Evolutionary conservation across 805 yeast species (phyloP).

Genomic region (Nakazawaea ishiwadae): DNA sequence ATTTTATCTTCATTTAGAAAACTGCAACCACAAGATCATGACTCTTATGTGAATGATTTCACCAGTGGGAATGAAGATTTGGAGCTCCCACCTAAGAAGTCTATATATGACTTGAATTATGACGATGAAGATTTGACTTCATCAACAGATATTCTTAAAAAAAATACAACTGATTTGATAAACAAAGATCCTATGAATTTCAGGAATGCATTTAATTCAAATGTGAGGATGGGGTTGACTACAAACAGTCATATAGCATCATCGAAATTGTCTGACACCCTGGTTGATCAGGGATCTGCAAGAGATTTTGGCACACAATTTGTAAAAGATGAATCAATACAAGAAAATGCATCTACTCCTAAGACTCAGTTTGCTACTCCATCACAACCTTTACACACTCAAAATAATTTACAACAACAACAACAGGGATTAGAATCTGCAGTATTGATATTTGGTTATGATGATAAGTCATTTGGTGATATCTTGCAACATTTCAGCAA

Average conservation of each 20-base stretch:
- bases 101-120: slow-evolving; percentile 42
- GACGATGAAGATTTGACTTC: slow-evolving; percentile 35
- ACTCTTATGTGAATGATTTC: slow-evolving; percentile 31
- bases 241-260: slow-evolving; percentile 14
- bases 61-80: slow-evolving; percentile 28
- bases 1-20: slow-evolving; percentile 10
- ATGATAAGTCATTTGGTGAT: slow-evolving; percentile 63
- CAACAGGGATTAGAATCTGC: slow-evolving; percentile 44
- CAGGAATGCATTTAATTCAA: slow-evolving; percentile 39
- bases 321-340: slow-evolving; percentile 4
- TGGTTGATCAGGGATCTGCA: too few relatives aligned
- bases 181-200: slow-evolving; percentile 42
- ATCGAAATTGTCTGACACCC: too few relatives aligned
- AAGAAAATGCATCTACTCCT: neutral
- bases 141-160: slow-evolving; percentile 26
- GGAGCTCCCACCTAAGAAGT: slow-evolving; percentile 46
- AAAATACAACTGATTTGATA: slow-evolving; percentile 15
- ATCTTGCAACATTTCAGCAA: slow-evolving; percentile 71
- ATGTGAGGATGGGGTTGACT: slow-evolving; percentile 18
- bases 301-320: slow-evolving; percentile 4
- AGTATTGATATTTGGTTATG: slow-evolving; percentile 84
- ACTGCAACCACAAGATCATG: slow-evolving; percentile 1
- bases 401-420: neutral
- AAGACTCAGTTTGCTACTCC: slow-evolving; percentile 2
- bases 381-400: neutral